Conservation (phyloP, 768 basidiomycete species). For the Auricularia sp. region DNA sequence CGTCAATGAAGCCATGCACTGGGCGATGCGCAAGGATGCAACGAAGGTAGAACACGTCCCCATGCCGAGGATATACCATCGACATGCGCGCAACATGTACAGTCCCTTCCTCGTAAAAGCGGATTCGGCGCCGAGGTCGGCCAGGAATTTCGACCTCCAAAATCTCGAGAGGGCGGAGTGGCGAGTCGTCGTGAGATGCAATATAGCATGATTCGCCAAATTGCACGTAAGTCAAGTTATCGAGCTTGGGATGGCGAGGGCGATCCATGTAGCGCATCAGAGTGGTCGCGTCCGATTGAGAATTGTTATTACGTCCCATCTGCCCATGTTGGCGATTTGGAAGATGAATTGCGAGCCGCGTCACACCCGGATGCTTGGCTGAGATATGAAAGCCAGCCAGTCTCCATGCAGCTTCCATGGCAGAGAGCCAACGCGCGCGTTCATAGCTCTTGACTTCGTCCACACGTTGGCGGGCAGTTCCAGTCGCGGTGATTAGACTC, state of each 20-base stretch:
- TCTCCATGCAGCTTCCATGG: slow-evolving; percentile 27
- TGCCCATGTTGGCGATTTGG: slow-evolving; percentile 12
- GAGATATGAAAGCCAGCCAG: slow-evolving; percentile 26
- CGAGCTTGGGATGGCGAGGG: slow-evolving; percentile 1
- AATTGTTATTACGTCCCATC: slow-evolving; percentile 11
- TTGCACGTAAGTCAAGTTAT: not conserved
- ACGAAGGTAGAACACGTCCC: slow-evolving; percentile 27
- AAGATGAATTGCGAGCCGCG: slow-evolving; percentile 24
- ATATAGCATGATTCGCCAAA: not conserved
- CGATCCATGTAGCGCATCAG: slow-evolving; percentile 15
- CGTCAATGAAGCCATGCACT: slow-evolving; percentile 15
- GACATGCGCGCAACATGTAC: not conserved
- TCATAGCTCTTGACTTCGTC: slow-evolving; percentile 28
- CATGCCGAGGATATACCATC: slow-evolving; percentile 14
- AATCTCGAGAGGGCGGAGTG: not conserved
- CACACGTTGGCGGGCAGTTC: slow-evolving; percentile 1
- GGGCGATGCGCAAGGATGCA: slow-evolving; percentile 15
- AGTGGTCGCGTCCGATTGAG: slow-evolving; percentile 6
- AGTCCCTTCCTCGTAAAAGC: not conserved
- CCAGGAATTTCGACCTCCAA: not conserved
- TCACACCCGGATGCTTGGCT: slow-evolving; percentile 25
- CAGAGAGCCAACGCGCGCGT: slow-evolving; percentile 24
- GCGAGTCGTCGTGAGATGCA: not conserved
- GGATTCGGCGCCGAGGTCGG: not conserved
- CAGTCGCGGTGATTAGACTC: too few species aligned